A percentile compares a stretch with the other conserved stretches of the same genome.
These are phyloP conservation scores for Leucaena leucocephala DNA, from an alignment of 306 rosid genomes.

Conservation along the genomic window DNA sequence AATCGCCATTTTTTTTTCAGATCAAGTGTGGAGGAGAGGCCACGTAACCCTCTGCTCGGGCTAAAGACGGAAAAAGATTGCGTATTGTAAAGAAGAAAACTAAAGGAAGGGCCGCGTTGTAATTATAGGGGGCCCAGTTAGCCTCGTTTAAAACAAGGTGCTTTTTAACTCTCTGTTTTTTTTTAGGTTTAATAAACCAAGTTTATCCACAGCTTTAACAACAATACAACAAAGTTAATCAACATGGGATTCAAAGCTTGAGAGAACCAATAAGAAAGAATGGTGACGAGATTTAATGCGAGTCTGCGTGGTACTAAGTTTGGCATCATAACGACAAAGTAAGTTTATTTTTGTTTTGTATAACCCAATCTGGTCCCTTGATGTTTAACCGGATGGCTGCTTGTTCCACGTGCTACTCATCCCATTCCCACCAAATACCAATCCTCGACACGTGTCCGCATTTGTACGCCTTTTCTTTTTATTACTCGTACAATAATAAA, in stretches of 20 bases:
- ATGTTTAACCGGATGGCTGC: constrained; percentile 1
- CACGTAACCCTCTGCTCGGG: neutral
- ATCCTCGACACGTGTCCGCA: constrained; percentile 50
- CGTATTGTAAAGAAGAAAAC: neutral
- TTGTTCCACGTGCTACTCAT: constrained; percentile 46
- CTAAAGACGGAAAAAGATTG: neutral
- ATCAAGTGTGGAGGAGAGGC: neutral
- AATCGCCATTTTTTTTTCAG: neutral
- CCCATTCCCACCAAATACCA: neutral
- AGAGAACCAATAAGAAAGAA: neutral
- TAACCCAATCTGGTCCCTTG: neutral
- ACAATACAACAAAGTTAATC: neutral
- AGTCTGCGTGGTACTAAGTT: neutral
- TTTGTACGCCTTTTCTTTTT: constrained; percentile 30
- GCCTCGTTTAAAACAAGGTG: neutral
- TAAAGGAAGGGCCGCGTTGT: neutral
- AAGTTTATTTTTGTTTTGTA: neutral
- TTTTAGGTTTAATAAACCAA: neutral
- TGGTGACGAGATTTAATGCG: neutral
- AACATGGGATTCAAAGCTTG: neutral
- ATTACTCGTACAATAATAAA: neutral
- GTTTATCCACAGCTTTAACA: constrained; percentile 19
- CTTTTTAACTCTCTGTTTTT: neutral
- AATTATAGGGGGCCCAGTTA: neutral
- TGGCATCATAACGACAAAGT: constrained; percentile 26